Conservation (phyloP, 495 filamentous ascomycete species). For the Astrocystis sublimbata region DNA sequence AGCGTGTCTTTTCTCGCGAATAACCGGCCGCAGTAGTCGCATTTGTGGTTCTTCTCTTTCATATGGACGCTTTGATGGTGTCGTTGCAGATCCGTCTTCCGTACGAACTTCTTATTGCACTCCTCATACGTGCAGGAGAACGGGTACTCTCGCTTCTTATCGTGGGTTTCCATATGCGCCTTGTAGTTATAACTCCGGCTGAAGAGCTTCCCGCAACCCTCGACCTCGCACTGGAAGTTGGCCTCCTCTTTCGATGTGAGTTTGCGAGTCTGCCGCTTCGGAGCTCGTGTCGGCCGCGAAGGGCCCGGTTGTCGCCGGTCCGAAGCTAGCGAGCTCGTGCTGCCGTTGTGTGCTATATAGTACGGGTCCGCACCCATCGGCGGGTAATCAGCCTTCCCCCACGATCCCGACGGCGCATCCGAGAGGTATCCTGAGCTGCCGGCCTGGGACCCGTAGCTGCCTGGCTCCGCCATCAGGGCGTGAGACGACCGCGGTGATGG, state of each 20-base stretch:
- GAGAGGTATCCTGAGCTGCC: slow-evolving; percentile 49
- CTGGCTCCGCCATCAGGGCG: slow-evolving; percentile 40
- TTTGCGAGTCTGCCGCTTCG: slow-evolving; percentile 51
- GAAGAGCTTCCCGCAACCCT: slow-evolving; percentile 76
- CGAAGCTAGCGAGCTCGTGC: slow-evolving; percentile 28
- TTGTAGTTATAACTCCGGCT: slow-evolving; percentile 88
- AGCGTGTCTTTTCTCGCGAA: slow-evolving; percentile 87
- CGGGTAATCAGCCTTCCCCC: slow-evolving; percentile 52
- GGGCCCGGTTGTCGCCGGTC: slow-evolving; percentile 35
- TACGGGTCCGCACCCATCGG: slow-evolving; percentile 42
- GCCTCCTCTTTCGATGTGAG: slow-evolving; percentile 73
- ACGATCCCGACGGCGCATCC: slow-evolving; percentile 48
- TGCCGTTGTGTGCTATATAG: slow-evolving; percentile 30
- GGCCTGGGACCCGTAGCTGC: slow-evolving; percentile 37
- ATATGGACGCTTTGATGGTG: slow-evolving; percentile 84
- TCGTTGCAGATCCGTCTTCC: slow-evolving; percentile 81
- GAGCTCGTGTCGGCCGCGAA: slow-evolving; percentile 41
- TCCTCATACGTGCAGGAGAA: slow-evolving; percentile 64
- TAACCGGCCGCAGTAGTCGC: slow-evolving; percentile 67
- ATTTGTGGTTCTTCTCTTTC: slow-evolving; percentile 69
- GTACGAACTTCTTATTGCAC: slow-evolving; percentile 74
- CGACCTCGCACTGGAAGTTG: slow-evolving; percentile 69
- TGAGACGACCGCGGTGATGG: slow-evolving; percentile 49
- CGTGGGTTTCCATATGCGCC: slow-evolving; percentile 87
- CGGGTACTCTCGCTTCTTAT: slow-evolving; percentile 69